Evolutionary conservation across 139 green algal genomes (phyloP).

Genomic region (Auxenochlorella protothecoides): DNA sequence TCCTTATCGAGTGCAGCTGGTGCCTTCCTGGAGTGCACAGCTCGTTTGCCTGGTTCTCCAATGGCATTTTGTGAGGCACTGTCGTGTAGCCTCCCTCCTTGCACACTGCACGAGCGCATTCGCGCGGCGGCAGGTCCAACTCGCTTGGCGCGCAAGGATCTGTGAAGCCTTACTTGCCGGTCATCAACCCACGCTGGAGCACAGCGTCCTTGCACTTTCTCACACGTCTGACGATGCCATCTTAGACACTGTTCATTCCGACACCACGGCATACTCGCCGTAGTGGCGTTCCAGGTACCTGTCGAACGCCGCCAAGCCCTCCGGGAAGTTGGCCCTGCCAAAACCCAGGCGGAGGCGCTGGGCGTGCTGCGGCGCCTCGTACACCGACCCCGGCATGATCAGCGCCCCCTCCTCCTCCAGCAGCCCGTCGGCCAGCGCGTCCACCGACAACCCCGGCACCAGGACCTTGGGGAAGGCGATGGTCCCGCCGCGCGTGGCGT

Average conservation of each 20-base stretch:
- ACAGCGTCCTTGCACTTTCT: too few species aligned
- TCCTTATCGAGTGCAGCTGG: background rate
- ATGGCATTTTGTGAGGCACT: too few species aligned
- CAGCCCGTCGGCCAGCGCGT: slow-evolving; percentile 37
- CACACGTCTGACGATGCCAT: too few species aligned
- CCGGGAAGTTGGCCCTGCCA: slow-evolving; percentile 35
- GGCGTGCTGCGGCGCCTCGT: slow-evolving; percentile 12
- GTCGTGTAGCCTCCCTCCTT: too few species aligned
- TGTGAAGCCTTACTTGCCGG: too few species aligned
- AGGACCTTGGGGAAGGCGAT: slow-evolving; percentile 39
- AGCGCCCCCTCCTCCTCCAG: slow-evolving; percentile 50
- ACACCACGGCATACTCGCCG: background rate
- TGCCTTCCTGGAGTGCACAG: background rate
- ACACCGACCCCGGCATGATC: slow-evolving; percentile 56
- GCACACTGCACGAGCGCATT: too few species aligned
- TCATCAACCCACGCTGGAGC: too few species aligned
- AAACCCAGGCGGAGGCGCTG: slow-evolving; percentile 48
- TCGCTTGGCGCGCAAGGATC: too few species aligned
- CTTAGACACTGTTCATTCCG: too few species aligned
- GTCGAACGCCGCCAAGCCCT: slow-evolving; percentile 34
- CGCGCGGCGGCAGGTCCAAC: too few species aligned
- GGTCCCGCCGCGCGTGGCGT: slow-evolving; percentile 27
- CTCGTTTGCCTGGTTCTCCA: too few species aligned
- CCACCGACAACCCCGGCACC: slow-evolving; percentile 20
- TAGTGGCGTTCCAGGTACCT: slow-evolving; percentile 6